phyloP scores from a whole-genome alignment of 2,329 filamentous ascomycete species.

The Trichoderma cornu-damae region DNA sequence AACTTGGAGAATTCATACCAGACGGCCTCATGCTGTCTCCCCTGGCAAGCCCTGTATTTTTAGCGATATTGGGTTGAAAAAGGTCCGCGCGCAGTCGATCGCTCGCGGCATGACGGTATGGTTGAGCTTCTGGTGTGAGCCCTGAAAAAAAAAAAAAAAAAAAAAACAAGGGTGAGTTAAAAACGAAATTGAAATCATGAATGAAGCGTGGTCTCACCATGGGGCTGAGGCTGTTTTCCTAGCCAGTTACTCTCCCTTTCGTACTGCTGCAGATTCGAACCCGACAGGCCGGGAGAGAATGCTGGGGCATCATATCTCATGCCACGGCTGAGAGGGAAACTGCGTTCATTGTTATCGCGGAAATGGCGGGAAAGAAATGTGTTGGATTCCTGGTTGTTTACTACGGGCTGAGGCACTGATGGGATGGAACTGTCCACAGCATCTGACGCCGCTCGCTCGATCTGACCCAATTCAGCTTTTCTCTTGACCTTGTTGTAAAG shows the following conservation, averaged over 20 bases:
- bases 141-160: background rate
- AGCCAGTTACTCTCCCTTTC: conserved; percentile 23
- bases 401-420: conserved; percentile 17
- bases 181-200: background rate
- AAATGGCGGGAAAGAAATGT: conserved; percentile 1
- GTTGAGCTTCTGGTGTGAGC: background rate
- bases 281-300: conserved; percentile 21
- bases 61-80: conserved; percentile 11
- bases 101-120: conserved; percentile 17
- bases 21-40: conserved; percentile 14
- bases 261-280: conserved; percentile 14
- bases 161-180: background rate
- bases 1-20: conserved; percentile 19
- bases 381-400: conserved; percentile 8
- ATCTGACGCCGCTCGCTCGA: conserved; percentile 50
- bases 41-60: conserved; percentile 17
- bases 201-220: conserved; percentile 19
- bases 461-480: conserved; percentile 49
- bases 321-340: conserved; percentile 19
- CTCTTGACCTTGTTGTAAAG: conserved; percentile 57
- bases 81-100: conserved; percentile 11
- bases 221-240: conserved; percentile 16
- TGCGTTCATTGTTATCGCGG: background rate
- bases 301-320: conserved; percentile 22
- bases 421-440: conserved; percentile 31